Evolutionary conservation across 1,284 basidiomycete species (phyloP), one percentile per base, ranked within the genome.

Genomic region (Porodaedalea pini): DNA sequence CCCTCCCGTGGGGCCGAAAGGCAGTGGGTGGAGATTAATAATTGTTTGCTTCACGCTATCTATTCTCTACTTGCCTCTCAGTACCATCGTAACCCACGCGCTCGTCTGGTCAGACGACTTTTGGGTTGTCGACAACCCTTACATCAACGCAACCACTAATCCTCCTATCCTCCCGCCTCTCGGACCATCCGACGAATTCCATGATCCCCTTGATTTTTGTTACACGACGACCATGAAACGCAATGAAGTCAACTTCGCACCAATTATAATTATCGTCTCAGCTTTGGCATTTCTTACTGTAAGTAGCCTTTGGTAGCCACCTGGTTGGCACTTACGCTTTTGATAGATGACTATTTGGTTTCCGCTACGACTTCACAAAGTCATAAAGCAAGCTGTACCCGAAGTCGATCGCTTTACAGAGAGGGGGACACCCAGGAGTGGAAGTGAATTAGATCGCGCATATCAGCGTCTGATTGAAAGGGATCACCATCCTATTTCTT

Each of bases 171-270:
- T 82, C 1, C 63, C 76, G 3, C 75, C 80, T 3, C 68, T 85
- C 21, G 85, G 85, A 7, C 78, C 83, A n/a, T 31, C 77, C 0
- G 74, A 76, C 61, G 74, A 81, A 68, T 86, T 73, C 67, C 76
- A 81, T 51, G 80, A 82, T 52, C 79, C 87, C 2, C 67, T 87
- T 55, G 86, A 91, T 69, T 90, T 92, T 65, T 92, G 90, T 69
- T 92, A 83, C 74, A 86, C 84, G 2, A 86, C 85, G 0, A 86
- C 86, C 2, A 85, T 88, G 86, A 78, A 80, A 59, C 76, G 76
- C 47, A 82, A 88, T 62, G 76, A 86, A 65, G 74, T 90, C 65
- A 92, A 93, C 67, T 88, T 77, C 63, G 87, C 88, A 0, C 86
- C 83, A 11, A 64, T 82, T 2, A 69, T 90, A 29, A 69, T 92